These are phyloP conservation scores for Mucor piriformis DNA, from an alignment of 371 early-diverging fungal species.

Conservation along the genomic window DNA sequence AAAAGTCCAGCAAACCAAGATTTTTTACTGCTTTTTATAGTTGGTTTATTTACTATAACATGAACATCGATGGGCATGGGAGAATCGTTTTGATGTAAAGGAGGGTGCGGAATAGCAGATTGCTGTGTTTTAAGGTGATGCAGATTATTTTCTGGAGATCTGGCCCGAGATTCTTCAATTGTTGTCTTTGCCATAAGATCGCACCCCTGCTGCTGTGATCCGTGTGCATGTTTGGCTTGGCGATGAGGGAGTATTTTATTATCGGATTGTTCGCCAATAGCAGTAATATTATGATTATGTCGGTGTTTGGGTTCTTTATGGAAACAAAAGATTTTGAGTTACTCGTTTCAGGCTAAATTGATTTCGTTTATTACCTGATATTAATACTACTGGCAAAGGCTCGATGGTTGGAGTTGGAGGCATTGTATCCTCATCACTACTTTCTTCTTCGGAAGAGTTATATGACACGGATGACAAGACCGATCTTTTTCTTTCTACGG, in stretches of 20 bases:
- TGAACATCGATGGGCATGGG: neutral
- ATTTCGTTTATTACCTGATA: neutral
- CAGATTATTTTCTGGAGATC: too few species aligned
- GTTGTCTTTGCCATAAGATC: too few species aligned
- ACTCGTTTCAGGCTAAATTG: too few species aligned
- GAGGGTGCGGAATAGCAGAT: neutral
- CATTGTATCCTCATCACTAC: neutral
- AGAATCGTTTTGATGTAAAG: neutral
- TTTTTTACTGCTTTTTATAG: neutral
- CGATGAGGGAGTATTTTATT: neutral
- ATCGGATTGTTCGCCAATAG: neutral
- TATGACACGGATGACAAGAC: constrained; percentile 26
- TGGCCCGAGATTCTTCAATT: too few species aligned
- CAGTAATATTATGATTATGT: neutral
- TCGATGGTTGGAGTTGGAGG: too few species aligned
- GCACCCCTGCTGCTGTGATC: too few species aligned
- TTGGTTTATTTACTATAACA: neutral
- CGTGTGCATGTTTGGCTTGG: neutral
- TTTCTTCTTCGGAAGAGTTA: constrained; percentile 15
- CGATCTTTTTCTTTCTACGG: constrained; percentile 30
- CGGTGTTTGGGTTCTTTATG: neutral
- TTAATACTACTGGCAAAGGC: neutral
- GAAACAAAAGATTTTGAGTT: too few species aligned
- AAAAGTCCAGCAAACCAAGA: constrained; percentile 6
- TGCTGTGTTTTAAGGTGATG: neutral